Percentiles rank a stretch among this genome's conserved stretches.
Evolutionary conservation across 2,329 filamentous ascomycete genomes (phyloP).

Genomic region (Penicillium hesseltinei): DNA sequence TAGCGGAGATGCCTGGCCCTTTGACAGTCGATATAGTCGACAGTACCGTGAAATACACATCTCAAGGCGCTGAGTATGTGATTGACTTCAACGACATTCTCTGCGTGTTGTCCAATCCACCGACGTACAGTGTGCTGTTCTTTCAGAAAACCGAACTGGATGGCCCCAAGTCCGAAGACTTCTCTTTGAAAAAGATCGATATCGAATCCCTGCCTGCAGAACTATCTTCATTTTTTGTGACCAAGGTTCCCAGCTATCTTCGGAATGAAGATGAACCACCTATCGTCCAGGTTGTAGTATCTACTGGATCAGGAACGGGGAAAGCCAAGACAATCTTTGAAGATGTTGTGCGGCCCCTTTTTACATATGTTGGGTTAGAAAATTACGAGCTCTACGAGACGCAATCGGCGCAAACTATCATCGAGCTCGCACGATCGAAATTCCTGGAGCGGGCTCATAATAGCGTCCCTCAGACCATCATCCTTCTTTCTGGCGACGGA

Average conservation of each 20-base stretch:
- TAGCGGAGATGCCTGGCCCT: neutral
- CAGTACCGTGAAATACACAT: slow-evolving; percentile 20
- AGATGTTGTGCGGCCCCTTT: slow-evolving; percentile 55
- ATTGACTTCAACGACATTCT: slow-evolving; percentile 27
- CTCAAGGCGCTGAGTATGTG: slow-evolving; percentile 10
- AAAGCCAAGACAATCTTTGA: slow-evolving; percentile 58
- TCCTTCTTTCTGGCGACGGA: slow-evolving; percentile 85
- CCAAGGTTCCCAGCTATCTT: slow-evolving; percentile 25
- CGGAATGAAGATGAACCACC: slow-evolving; percentile 9
- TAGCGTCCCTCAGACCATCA: slow-evolving; percentile 57
- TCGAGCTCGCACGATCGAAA: slow-evolving; percentile 56
- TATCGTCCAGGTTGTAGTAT: slow-evolving; percentile 62
- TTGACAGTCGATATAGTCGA: slow-evolving; percentile 9
- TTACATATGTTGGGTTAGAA: slow-evolving; percentile 48
- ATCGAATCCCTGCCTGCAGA: slow-evolving; percentile 17
- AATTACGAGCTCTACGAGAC: slow-evolving; percentile 62
- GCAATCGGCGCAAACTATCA: slow-evolving; percentile 61
- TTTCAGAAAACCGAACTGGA: slow-evolving; percentile 12
- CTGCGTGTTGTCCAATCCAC: slow-evolving; percentile 20
- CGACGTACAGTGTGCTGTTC: slow-evolving; percentile 23
- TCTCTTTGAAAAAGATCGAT: slow-evolving; percentile 17
- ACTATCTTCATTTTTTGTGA: slow-evolving; percentile 19
- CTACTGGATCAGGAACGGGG: slow-evolving; percentile 63
- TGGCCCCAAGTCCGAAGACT: neutral
- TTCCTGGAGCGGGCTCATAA: slow-evolving; percentile 52